Percentiles rank a stretch among this genome's conserved stretches.
phyloP scores from a whole-genome alignment of 164 flowering plant species.

The Akebia trifoliata region DNA sequence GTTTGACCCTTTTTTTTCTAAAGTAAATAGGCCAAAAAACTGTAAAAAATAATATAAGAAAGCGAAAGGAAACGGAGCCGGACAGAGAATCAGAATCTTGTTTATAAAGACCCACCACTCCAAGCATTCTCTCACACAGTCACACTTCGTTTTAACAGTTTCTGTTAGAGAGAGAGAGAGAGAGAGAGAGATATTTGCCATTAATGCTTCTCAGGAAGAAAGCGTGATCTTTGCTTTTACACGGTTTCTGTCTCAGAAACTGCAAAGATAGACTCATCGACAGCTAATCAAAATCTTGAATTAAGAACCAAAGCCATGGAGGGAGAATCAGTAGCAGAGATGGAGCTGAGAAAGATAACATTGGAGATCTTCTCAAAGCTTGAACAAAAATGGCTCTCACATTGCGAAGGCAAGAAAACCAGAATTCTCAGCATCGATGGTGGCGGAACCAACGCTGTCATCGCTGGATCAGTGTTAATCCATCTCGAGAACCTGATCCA shows the following conservation, averaged over 20 bases:
- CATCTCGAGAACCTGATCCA: constrained; percentile 37
- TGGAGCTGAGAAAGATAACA: constrained; percentile 29
- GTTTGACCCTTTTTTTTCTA: too few species aligned
- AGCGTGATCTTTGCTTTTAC: constrained; percentile 12
- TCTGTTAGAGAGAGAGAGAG: constrained; percentile 2
- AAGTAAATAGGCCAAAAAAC: background rate
- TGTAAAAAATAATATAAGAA: constrained; percentile 7
- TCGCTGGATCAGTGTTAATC: constrained; percentile 33
- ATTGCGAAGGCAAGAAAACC: constrained; percentile 24
- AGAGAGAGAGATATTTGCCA: constrained; percentile 7
- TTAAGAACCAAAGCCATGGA: background rate
- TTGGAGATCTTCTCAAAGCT: constrained; percentile 36
- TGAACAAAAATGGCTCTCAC: constrained; percentile 38
- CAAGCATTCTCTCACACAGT: background rate
- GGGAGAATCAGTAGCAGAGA: background rate
- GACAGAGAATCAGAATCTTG: constrained; percentile 12
- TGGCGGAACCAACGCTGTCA: constrained; percentile 29
- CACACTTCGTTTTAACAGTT: constrained; percentile 1
- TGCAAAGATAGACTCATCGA: background rate
- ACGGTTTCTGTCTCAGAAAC: constrained; percentile 2
- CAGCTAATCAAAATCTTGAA: background rate
- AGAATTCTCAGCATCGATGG: constrained; percentile 45
- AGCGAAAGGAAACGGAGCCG: constrained; percentile 11
- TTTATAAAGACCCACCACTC: constrained; percentile 5
- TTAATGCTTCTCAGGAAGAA: constrained; percentile 17